Evolutionary conservation across 2,329 filamentous ascomycete genomes (phyloP), one percentile per base, ranked within the genome.

Genomic region (Rugonectria rugulosa): DNA sequence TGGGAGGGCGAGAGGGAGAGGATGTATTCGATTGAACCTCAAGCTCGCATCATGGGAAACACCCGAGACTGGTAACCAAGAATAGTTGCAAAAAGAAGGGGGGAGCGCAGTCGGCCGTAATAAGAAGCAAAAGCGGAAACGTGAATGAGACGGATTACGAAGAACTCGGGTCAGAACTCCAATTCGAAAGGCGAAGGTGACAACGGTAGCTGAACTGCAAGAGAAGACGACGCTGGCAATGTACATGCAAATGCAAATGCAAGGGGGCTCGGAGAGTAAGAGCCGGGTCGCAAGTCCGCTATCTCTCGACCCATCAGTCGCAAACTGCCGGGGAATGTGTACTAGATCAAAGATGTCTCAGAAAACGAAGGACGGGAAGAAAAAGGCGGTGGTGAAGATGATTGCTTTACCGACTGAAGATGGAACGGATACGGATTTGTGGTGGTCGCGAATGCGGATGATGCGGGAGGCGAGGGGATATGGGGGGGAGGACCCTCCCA

Each of bases 31-130:
- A 17, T 48, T 53, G 32, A 50, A 29, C 34, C 56, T 67, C 55
- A 67, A 54, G 49, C 46, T 65, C 62, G 64, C 64, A 67, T 67
- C 64, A 65, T 67, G 64, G 56, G 59, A 53, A 53, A 32, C 27
- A 36, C 46, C 27, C 27, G 17, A 19, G 41, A 29, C 17, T 24
- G 26, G 38, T 19, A 21, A 41, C 24, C 40, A 21, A 50, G 38
- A 34, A 54, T 17, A 47, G n/a, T 26, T 24, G 21, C 20, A 19
- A n/a, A n/a, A n/a, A n/a, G 23, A 19, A 31, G 23, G 26, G 31
- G 27, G 48, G 38, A 40, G 24, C 17, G 7, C 8, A 14, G 19
- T 6, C 17, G 5, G 21, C 12, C 20, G 21, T 14, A 15, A 31
- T 34, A 27, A 23, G 15, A 24, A 14, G n/a, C n/a, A n/a, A n/a